Conservation (phyloP, 257 asterid genomes). For the Solanum piurae region DNA sequence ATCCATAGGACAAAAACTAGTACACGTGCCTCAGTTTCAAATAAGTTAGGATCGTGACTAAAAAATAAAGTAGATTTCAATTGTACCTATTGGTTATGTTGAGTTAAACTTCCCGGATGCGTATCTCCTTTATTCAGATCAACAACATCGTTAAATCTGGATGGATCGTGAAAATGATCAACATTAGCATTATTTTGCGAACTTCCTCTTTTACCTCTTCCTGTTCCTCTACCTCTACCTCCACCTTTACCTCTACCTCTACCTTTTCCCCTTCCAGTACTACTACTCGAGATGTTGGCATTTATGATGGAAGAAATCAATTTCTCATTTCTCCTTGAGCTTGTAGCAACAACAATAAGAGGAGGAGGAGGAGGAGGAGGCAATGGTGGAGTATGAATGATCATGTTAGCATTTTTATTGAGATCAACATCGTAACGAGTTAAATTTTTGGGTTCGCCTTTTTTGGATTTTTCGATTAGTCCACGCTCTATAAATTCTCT, state of each 20-base stretch:
- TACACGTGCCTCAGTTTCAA: not conserved
- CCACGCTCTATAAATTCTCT: too few relatives aligned
- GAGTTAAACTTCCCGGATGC: not conserved
- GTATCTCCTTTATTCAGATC: not conserved
- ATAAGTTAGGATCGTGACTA: not conserved
- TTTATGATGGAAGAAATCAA: not conserved
- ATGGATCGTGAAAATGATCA: not conserved
- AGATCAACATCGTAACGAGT: not conserved
- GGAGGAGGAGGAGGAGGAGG: not conserved
- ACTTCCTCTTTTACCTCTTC: not conserved
- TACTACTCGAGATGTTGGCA: not conserved
- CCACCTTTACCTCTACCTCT: not conserved
- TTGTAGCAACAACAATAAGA: too few relatives aligned
- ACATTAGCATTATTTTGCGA: not conserved
- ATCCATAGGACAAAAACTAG: not conserved
- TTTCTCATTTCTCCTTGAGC: constrained; percentile 3
- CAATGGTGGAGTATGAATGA: not conserved
- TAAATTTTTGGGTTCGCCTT: too few relatives aligned
- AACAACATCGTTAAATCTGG: not conserved
- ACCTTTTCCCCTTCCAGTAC: not conserved
- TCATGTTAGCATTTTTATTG: not conserved
- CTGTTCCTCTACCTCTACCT: not conserved
- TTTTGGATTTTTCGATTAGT: too few relatives aligned
- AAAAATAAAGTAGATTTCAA: too few relatives aligned
- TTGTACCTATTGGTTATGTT: not conserved